Conservation (phyloP, 2,329 filamentous ascomycete species). For the Alternaria atra region DNA sequence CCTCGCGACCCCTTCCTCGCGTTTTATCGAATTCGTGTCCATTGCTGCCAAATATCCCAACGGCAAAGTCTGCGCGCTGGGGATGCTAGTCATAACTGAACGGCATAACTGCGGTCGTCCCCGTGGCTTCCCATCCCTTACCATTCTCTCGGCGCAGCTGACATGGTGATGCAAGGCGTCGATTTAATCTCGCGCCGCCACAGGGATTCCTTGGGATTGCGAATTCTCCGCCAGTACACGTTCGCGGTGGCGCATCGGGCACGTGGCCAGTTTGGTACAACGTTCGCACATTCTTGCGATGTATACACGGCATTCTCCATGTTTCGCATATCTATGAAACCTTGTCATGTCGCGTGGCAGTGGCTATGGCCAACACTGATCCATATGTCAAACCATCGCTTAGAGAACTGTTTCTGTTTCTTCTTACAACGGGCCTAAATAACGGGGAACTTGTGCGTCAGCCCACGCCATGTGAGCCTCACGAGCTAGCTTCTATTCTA, state of each 20-base stretch:
- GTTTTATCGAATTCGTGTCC: not conserved
- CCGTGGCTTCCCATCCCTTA: constrained; percentile 1
- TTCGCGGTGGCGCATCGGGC: not conserved
- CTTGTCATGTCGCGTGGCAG: constrained; percentile 5
- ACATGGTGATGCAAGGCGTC: not conserved
- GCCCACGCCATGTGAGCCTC: constrained; percentile 3
- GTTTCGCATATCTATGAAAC: constrained; percentile 3
- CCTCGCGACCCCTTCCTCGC: not conserved
- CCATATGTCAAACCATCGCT: constrained; percentile 9
- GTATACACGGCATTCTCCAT: not conserved
- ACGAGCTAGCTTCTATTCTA: constrained; percentile 16
- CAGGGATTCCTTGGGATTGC: not conserved
- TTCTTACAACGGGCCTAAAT: not conserved
- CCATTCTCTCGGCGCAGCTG: not conserved
- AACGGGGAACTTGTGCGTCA: constrained; percentile 12
- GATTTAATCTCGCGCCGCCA: constrained; percentile 12
- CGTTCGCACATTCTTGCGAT: not conserved
- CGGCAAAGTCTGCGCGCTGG: constrained; percentile 1
- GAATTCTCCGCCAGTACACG: constrained; percentile 20
- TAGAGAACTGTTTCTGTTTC: not conserved
- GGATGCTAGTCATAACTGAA: constrained; percentile 4
- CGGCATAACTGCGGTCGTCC: constrained; percentile 10
- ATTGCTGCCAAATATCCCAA: constrained; percentile 1
- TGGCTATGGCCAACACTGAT: constrained; percentile 2
- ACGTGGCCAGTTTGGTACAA: not conserved